Percentiles rank a stretch among this genome's conserved stretches.
These are phyloP conservation scores for Cadophora sp. DNA, from an alignment of 2,329 filamentous ascomycete genomes.

Conservation along the genomic window DNA sequence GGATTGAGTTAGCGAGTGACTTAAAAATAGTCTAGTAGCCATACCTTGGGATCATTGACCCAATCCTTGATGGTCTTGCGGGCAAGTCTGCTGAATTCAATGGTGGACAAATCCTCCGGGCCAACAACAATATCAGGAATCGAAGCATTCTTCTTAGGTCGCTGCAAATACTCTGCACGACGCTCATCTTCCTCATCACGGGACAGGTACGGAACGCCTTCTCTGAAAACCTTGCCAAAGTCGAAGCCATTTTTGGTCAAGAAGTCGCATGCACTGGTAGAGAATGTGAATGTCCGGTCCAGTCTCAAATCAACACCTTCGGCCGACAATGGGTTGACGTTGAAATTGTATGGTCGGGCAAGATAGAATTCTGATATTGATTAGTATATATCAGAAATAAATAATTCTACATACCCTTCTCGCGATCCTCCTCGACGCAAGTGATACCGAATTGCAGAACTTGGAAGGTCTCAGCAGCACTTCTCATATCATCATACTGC, in stretches of 20 bases:
- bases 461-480: slow-evolving; percentile 66
- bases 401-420: slow-evolving; percentile 49
- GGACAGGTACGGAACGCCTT: slow-evolving; percentile 68
- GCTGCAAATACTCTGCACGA: slow-evolving; percentile 44
- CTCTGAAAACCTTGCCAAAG: slow-evolving; percentile 59
- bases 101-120: slow-evolving; percentile 31
- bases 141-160: slow-evolving; percentile 35
- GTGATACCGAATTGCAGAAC: slow-evolving; percentile 73
- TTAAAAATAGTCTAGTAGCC: neutral
- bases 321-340: slow-evolving; percentile 61
- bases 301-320: slow-evolving; percentile 56
- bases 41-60: slow-evolving; percentile 36
- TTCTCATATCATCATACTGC: slow-evolving; percentile 65
- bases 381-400: slow-evolving; percentile 13
- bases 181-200: slow-evolving; percentile 60
- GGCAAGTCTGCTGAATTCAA: slow-evolving; percentile 38
- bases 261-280: slow-evolving; percentile 61
- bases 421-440: slow-evolving; percentile 62
- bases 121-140: slow-evolving; percentile 40
- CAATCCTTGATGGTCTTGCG: slow-evolving; percentile 38
- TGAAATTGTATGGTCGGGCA: slow-evolving; percentile 69
- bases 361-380: slow-evolving; percentile 55
- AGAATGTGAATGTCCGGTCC: slow-evolving; percentile 61
- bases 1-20: slow-evolving; percentile 1
- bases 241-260: slow-evolving; percentile 63